These are phyloP conservation scores for Exophiala sp. DNA, from an alignment of 2,329 filamentous ascomycete genomes.

Conservation along the genomic window DNA sequence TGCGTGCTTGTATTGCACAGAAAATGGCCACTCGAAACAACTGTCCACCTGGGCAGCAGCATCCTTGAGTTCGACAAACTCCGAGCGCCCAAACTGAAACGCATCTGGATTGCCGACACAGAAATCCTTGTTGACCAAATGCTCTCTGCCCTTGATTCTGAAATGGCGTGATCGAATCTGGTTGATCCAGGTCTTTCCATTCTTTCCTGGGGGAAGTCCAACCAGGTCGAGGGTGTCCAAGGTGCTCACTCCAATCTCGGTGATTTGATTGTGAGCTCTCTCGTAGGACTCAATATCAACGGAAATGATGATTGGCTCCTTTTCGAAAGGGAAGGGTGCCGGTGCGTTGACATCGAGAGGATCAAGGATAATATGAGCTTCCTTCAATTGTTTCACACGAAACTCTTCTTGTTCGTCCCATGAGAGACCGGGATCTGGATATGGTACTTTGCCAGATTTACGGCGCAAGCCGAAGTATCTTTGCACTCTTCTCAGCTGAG, in stretches of 20 bases:
- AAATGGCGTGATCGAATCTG: slow-evolving; percentile 71
- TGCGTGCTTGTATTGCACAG: slow-evolving; percentile 31
- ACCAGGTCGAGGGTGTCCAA: slow-evolving; percentile 66
- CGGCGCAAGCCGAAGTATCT: slow-evolving; percentile 67
- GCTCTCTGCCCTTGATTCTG: slow-evolving; percentile 65
- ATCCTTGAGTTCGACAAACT: slow-evolving; percentile 49
- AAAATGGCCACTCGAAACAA: slow-evolving; percentile 59
- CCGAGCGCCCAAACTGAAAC: slow-evolving; percentile 67
- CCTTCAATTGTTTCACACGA: slow-evolving; percentile 28
- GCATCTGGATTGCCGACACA: slow-evolving; percentile 70
- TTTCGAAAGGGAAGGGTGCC: slow-evolving; percentile 48
- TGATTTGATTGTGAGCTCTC: slow-evolving; percentile 61
- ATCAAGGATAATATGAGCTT: slow-evolving; percentile 28
- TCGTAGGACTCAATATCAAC: slow-evolving; percentile 86
- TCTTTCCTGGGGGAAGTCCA: slow-evolving; percentile 56
- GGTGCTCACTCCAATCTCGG: slow-evolving; percentile 80
- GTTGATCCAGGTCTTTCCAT: slow-evolving; percentile 64
- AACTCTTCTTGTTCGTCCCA: slow-evolving; percentile 29
- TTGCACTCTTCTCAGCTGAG: slow-evolving; percentile 62
- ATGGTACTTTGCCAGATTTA: slow-evolving; percentile 23
- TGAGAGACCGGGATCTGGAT: slow-evolving; percentile 21
- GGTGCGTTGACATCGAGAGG: slow-evolving; percentile 46
- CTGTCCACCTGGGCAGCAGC: slow-evolving; percentile 46
- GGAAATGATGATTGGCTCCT: slow-evolving; percentile 66
- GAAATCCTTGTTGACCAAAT: slow-evolving; percentile 64